Conservation (phyloP, 352 stramenopile species). For the Globisporangium radiosum region DNA sequence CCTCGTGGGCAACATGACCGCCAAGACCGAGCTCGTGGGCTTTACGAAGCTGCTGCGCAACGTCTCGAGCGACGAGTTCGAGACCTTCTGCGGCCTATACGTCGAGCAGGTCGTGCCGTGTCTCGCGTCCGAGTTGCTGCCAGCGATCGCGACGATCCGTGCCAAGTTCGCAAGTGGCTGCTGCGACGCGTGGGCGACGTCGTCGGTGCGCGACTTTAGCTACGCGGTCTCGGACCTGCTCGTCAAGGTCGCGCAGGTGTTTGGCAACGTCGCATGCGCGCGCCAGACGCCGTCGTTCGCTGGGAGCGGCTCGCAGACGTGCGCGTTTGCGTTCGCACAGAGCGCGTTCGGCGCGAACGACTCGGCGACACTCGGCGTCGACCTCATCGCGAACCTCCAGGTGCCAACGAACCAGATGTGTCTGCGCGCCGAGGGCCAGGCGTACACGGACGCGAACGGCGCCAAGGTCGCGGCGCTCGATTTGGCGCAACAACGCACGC, state of each 20-base stretch:
- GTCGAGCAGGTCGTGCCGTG: slow-evolving; percentile 39
- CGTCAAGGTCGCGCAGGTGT: slow-evolving; percentile 44
- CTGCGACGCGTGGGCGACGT: slow-evolving; percentile 42
- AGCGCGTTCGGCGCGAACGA: slow-evolving; percentile 22
- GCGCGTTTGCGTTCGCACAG: slow-evolving; percentile 45
- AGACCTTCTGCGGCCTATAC: slow-evolving; percentile 49
- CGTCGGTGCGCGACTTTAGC: slow-evolving; percentile 34
- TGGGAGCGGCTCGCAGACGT: slow-evolving; percentile 28
- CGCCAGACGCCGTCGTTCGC: slow-evolving; percentile 37
- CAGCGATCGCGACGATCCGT: slow-evolving; percentile 41
- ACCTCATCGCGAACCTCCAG: slow-evolving; percentile 38
- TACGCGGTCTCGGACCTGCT: slow-evolving; percentile 58
- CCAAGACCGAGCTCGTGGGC: slow-evolving; percentile 14
- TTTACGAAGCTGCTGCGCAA: slow-evolving; percentile 23
- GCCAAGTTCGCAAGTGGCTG: slow-evolving; percentile 38
- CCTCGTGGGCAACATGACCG: slow-evolving; percentile 31
- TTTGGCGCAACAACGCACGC: slow-evolving; percentile 10
- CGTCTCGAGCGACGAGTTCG: slow-evolving; percentile 27
- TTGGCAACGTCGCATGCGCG: slow-evolving; percentile 45
- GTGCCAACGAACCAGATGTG: slow-evolving; percentile 52
- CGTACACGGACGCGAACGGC: slow-evolving; percentile 35
- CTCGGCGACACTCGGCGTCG: slow-evolving; percentile 21
- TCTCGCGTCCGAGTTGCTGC: slow-evolving; percentile 41
- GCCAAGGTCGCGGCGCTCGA: slow-evolving; percentile 15
- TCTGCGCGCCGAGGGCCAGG: slow-evolving; percentile 34